Evolutionary conservation across 163 green algal genomes (phyloP).

Genomic region (Scenedesmus sp.): DNA sequence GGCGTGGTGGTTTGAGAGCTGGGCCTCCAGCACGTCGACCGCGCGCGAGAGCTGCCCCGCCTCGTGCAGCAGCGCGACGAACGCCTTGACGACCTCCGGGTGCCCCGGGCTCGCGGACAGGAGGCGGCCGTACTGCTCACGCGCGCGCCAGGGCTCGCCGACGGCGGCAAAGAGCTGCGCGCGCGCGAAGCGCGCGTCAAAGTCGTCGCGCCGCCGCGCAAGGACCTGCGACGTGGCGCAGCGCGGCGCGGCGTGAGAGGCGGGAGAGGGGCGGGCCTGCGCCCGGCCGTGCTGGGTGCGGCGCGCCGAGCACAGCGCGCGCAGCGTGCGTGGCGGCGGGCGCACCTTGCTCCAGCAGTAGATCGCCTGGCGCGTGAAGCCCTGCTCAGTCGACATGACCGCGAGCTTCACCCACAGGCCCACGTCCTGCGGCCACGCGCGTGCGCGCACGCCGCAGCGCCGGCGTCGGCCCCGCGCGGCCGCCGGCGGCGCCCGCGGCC

Average conservation of each 20-base stretch:
- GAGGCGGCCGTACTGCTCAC: constrained; percentile 46
- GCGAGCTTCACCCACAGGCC: constrained; percentile 81
- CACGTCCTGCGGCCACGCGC: constrained; percentile 54
- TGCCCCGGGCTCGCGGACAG: constrained; percentile 21
- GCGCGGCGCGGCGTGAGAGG: too few relatives aligned
- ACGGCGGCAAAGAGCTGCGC: constrained; percentile 74
- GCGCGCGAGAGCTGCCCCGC: constrained; percentile 48
- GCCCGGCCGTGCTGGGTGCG: too few relatives aligned
- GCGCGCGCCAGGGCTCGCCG: constrained; percentile 43
- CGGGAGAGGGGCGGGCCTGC: too few relatives aligned
- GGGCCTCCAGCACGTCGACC: constrained; percentile 55
- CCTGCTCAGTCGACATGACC: constrained; percentile 65
- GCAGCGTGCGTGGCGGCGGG: too few relatives aligned
- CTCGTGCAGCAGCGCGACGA: constrained; percentile 75
- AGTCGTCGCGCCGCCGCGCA: constrained; percentile 65
- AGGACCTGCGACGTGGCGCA: constrained; percentile 54
- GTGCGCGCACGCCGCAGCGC: neutral
- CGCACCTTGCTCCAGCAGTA: constrained; percentile 85
- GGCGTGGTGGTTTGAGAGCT: constrained; percentile 49
- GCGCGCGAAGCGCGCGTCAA: constrained; percentile 77
- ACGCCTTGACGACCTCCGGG: constrained; percentile 68
- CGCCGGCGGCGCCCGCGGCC: too few relatives aligned
- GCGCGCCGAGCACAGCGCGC: too few relatives aligned
- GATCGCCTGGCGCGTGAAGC: constrained; percentile 79
- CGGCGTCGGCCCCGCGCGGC: too few relatives aligned